Conservation (phyloP, 148 eudicot genomes). For the Rhododendron molle region DNA sequence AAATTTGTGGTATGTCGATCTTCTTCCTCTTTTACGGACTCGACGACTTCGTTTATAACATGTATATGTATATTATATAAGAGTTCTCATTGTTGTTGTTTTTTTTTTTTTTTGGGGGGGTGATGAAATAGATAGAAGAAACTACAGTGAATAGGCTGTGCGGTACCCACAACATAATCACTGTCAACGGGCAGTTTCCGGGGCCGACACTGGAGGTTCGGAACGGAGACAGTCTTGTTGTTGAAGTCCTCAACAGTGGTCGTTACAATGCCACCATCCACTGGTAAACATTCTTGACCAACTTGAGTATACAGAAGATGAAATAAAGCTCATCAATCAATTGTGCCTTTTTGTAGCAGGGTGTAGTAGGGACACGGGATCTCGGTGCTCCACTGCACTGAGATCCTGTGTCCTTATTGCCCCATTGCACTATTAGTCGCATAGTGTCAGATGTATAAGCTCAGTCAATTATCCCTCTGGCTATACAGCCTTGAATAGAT, state of each 20-base stretch:
- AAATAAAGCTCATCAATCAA: neutral
- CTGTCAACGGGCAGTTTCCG: slow-evolving; percentile 87
- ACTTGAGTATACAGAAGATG: neutral
- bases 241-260: slow-evolving; percentile 57
- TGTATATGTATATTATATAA: neutral
- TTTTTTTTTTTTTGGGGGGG: neutral
- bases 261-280: slow-evolving; percentile 75
- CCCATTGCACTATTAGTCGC: neutral
- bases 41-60: neutral
- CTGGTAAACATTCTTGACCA: slow-evolving; percentile 42
- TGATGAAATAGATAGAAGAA: slow-evolving; percentile 53
- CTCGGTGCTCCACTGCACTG: neutral
- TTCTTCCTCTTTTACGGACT: neutral
- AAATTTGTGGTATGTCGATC: slow-evolving; percentile 62
- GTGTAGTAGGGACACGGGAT: neutral
- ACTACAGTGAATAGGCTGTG: slow-evolving; percentile 67
- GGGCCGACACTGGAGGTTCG: slow-evolving; percentile 71
- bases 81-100: neutral
- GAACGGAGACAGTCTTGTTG: slow-evolving; percentile 66
- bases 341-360: neutral
- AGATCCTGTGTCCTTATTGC: neutral
- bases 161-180: slow-evolving; percentile 51
- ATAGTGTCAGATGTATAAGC: neutral
- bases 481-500: neutral
- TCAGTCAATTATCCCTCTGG: neutral